Percentiles rank a stretch among this genome's conserved stretches.
phyloP scores from a whole-genome alignment of 164 flowering plant species.

The Nymphaea thermarum region DNA sequence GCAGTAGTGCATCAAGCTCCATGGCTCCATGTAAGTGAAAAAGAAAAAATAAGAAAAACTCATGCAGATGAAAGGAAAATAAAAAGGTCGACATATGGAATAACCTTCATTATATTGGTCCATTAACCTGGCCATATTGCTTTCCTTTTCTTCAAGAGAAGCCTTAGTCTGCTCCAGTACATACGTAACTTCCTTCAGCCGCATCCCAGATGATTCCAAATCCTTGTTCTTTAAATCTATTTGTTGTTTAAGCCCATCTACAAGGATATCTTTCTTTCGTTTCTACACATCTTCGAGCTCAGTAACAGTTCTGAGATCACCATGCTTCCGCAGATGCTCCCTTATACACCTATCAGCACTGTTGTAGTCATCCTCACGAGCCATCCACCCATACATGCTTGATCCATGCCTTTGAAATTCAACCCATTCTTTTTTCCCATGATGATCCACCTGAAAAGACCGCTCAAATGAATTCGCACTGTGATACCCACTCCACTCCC shows the following conservation, averaged over 20 bases:
- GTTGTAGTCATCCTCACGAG: constrained; percentile 67
- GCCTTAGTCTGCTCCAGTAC: too few relatives aligned
- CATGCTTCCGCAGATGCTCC: background rate
- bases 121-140: too few relatives aligned
- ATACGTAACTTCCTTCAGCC: background rate
- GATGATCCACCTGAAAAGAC: constrained; percentile 1
- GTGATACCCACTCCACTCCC: constrained; percentile 8
- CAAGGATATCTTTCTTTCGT: constrained; percentile 48
- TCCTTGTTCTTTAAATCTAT: constrained; percentile 42
- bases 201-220: background rate
- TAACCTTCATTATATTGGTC: too few relatives aligned
- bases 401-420: constrained; percentile 4
- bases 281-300: constrained; percentile 64
- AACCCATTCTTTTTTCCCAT: constrained; percentile 68
- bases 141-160: too few relatives aligned
- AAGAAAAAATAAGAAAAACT: too few relatives aligned
- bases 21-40: too few relatives aligned
- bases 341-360: constrained; percentile 12
- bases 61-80: too few relatives aligned
- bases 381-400: constrained; percentile 77
- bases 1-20: too few relatives aligned
- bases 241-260: constrained; percentile 37
- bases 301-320: constrained; percentile 50
- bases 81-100: too few relatives aligned
- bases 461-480: constrained; percentile 9